phyloP scores from a whole-genome alignment of 192 early-diverging fungal species.

The Backusella psychrophila region DNA sequence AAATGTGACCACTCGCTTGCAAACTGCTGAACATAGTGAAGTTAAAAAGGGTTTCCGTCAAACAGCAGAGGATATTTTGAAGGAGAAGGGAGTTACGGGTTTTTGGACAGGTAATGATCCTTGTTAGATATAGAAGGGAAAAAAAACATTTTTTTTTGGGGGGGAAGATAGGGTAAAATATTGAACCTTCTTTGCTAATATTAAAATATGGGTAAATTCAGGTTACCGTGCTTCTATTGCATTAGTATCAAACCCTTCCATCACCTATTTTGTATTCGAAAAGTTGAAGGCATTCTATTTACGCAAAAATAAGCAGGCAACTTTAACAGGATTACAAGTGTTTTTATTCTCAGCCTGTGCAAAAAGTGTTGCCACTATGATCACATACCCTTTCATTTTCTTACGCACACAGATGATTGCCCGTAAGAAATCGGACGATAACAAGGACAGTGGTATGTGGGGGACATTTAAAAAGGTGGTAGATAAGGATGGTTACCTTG shows the following conservation, averaged over 20 bases:
- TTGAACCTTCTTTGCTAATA: neutral
- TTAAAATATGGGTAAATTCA: neutral
- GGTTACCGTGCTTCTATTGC: slow-evolving; percentile 48
- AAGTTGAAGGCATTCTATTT: slow-evolving; percentile 34
- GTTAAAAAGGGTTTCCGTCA: slow-evolving; percentile 23
- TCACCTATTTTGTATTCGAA: slow-evolving; percentile 54
- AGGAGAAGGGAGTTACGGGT: slow-evolving; percentile 43
- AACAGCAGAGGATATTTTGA: slow-evolving; percentile 36
- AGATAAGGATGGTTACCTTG: slow-evolving; percentile 4
- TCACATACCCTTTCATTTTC: slow-evolving; percentile 52
- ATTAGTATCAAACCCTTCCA: slow-evolving; percentile 47
- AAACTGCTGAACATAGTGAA: slow-evolving; percentile 33
- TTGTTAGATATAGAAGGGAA: neutral
- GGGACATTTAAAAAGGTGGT: slow-evolving; percentile 13
- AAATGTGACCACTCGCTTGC: slow-evolving; percentile 47
- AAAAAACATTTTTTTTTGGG: no score
- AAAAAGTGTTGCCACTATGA: slow-evolving; percentile 46
- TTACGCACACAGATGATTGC: slow-evolving; percentile 43
- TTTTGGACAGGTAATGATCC: slow-evolving; percentile 42
- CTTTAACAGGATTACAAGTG: slow-evolving; percentile 37
- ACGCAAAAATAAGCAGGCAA: slow-evolving; percentile 13
- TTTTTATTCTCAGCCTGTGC: slow-evolving; percentile 49
- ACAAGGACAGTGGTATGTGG: neutral
- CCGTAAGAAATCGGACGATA: slow-evolving; percentile 8
- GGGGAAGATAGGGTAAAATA: neutral